A percentile compares a stretch with the other conserved stretches of the same genome.
Evolutionary conservation across 306 rosid genomes (phyloP).

Genomic region (Lagenaria siceraria): DNA sequence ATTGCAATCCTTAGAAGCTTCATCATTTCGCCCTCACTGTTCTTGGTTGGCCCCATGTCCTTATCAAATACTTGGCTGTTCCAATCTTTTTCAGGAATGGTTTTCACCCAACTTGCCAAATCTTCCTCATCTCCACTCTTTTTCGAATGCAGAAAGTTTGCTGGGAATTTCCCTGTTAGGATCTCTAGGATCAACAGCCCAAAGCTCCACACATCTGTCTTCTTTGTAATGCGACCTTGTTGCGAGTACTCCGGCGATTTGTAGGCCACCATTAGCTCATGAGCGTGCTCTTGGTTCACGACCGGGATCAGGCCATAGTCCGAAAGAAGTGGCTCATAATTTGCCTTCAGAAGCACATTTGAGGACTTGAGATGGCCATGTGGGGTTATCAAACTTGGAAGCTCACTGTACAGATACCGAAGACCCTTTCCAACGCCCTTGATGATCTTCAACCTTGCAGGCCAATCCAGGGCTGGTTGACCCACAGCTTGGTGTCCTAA

Average conservation of each 20-base stretch:
- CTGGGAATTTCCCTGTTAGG: conserved; percentile 46
- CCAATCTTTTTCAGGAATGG: conserved; percentile 46
- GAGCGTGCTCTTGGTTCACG: conserved; percentile 64
- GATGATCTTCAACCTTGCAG: conserved; percentile 55
- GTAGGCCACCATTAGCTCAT: conserved; percentile 55
- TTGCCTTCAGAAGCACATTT: conserved; percentile 54
- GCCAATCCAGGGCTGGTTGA: conserved; percentile 65
- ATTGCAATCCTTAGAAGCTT: conserved; percentile 59
- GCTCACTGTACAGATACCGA: conserved; percentile 46
- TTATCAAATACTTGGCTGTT: conserved; percentile 41
- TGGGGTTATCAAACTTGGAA: conserved; percentile 57
- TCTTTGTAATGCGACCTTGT: conserved; percentile 64
- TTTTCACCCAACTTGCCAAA: conserved; percentile 41
- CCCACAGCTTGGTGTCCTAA: conserved; percentile 48
- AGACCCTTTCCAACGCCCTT: conserved; percentile 72
- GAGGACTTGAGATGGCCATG: conserved; percentile 91
- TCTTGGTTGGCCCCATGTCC: conserved; percentile 28
- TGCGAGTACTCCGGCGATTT: conserved; percentile 65
- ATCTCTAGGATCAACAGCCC: conserved; percentile 68
- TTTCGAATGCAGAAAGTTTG: conserved; percentile 39
- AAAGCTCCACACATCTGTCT: conserved; percentile 75
- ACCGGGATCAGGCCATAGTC: conserved; percentile 78
- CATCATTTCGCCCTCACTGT: conserved; percentile 36
- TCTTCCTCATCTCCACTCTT: conserved; percentile 47
- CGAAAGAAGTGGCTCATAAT: conserved; percentile 50